Base-by-base conservation (phyloP, 164 flowering plant genomes). In the Vitis cinerea region DNA sequence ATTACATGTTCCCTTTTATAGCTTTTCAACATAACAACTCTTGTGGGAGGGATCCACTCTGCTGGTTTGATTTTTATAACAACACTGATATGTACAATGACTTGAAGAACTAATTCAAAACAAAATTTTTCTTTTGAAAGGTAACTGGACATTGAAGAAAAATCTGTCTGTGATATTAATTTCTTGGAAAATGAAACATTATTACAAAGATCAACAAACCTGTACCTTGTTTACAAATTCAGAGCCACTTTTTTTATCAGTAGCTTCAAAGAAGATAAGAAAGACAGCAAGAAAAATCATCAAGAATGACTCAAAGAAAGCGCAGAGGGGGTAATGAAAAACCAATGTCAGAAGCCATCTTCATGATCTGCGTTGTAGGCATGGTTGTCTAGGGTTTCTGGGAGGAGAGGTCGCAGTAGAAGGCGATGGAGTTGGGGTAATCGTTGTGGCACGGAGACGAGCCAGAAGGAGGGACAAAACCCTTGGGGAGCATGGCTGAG, bases 401-500 rank as follows among this genome's bases (percentile, higher is more conserved):
- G 11, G 73, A 9, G 53, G 80, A 61, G 69, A 82, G 67, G 50
- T 58, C 73, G 71, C 91, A 86, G 78, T 64, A 81, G 65, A 76
- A 80, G 23, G 78, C 4, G 64, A 71, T 70, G 10, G 84, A 77
- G 62, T 78, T 49, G 4, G 90, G 87, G 53, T 76, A 15, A n/a
- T 67, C 59, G 70, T 89, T 87, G 49, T 89, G 94, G 78, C 94
- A 89, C 0, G 84, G 80, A 6, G 94, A 89, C 0, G 91, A 87
- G 17, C 85, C 87, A 2, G 91, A 87, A 59, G 91, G 91, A 67
- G 94, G 94, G 19, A 86, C 79, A 56, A 77, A 77, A 27, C 94
- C 91, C 74, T 87, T 87, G 0, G 94, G 94, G 55, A 89, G 89
- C 94, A 89, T 89, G 48, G 76, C 87, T 3, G 86, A 77, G 79